These are phyloP conservation scores for Mucor irregularis DNA, from an alignment of 371 early-diverging fungal genomes.

Conservation along the genomic window DNA sequence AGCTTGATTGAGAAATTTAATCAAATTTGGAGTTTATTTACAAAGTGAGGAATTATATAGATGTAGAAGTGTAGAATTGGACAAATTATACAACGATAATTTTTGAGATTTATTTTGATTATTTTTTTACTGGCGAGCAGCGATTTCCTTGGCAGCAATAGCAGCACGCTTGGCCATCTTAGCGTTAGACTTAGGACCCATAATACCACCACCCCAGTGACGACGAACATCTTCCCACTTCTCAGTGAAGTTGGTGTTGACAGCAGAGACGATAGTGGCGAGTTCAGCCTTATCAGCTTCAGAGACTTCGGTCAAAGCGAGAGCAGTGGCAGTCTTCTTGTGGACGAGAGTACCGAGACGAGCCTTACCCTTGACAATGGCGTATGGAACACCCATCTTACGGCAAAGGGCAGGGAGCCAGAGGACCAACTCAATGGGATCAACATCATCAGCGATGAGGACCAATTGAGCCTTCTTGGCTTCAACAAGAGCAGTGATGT, in stretches of 20 bases:
- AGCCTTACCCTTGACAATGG: constrained; percentile 98
- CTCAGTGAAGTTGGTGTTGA: constrained; percentile 93
- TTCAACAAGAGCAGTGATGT: constrained; percentile 98
- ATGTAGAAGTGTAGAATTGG: neutral
- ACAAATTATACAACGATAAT: neutral
- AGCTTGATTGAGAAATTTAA: too few species aligned
- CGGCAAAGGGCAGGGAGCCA: constrained; percentile 99
- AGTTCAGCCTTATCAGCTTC: constrained; percentile 96
- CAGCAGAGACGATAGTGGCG: constrained; percentile 83
- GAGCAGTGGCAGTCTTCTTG: constrained; percentile 98
- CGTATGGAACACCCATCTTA: constrained; percentile 99
- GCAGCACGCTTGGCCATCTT: constrained; percentile 78
- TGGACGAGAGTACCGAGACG: constrained; percentile 98
- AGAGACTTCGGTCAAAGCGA: constrained; percentile 94
- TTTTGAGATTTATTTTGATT: neutral
- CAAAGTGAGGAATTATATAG: too few species aligned
- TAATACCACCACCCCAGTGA: constrained; percentile 97
- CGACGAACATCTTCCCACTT: constrained; percentile 91
- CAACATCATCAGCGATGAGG: constrained; percentile 99
- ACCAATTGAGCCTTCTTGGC: constrained; percentile 99
- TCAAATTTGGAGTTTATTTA: constrained; percentile 5
- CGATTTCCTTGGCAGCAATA: constrained; percentile 66
- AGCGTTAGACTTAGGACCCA: constrained; percentile 91
- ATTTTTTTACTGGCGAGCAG: constrained; percentile 48
- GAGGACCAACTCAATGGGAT: constrained; percentile 99